Evolutionary conservation across 495 filamentous ascomycete genomes (phyloP), one percentile per base, ranked within the genome.

Genomic region (Haplographium delicatum): DNA sequence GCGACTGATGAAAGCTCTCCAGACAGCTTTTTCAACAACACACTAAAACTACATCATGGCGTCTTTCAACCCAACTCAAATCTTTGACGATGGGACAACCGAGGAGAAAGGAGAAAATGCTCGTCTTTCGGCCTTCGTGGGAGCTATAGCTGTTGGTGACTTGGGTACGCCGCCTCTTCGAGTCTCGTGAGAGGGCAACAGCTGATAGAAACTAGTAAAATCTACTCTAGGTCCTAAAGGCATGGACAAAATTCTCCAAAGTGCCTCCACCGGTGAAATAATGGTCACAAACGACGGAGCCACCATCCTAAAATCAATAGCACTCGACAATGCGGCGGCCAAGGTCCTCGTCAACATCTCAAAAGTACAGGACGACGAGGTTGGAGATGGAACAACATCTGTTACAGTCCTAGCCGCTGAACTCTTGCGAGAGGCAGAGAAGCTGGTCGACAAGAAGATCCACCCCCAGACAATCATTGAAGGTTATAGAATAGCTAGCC

Each of bases 61-160:
- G 48, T 79, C 75, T 30, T 80, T 80, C 56, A 94, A 90, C 70
- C 91, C 93, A 59, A 96, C 90, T 42, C 93, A 98, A 69, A 98
- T 98, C 73, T 97, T 98, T 74, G 88, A 85, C 59, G 90, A 97
- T 69, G 93, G 94, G 67, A 91, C 94, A 50, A 90, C 84, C 44
- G 89, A 98, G 73, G 91, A 98, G 76, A 97, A 96, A 70, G 93
- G 93, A 61, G 93, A 98, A 74, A 98, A 98, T 85, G 93, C 93
- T 55, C 89, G 93, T 79, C 82, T 98, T 53, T 88, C 88, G 1
- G 90, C 90, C 44, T 98, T 96, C 58, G 91, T 97, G 39, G 91
- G 91, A 64, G 93, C 94, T 60, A 97, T 98, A 63, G 93, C 93
- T 24, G 91, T 98, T 31, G 93, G 93, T 37, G 94, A 97, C 65